Base-by-base conservation (phyloP, 352 stramenopile genomes). In the Globisporangium ultimum region DNA sequence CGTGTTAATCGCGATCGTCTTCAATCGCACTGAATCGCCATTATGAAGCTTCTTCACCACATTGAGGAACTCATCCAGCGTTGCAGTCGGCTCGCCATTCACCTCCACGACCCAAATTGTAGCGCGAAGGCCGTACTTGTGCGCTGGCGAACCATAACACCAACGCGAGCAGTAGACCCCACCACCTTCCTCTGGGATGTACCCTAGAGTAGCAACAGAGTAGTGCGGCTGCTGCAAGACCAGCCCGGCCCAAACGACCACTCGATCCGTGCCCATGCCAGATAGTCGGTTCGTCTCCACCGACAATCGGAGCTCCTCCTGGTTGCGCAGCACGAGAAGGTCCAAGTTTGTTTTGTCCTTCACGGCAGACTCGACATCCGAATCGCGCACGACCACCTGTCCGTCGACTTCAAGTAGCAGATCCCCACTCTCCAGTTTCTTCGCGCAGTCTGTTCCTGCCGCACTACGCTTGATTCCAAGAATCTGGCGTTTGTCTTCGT, bases 61-160 rank as follows among this genome's bases (percentile, higher is more conserved):
- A 14, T 63, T 62, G 42, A 98, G 68, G 56, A 98, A 96, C 52
- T 81, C 80, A 59, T 98, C 86, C 21, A 97, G 61, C 11, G 78
- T 88, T 34, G 70, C 66, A 22, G 89, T 97, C 20, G 78, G 73
- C 36, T 90, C 63, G 8, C 86, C 90, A 58, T 97, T 97, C 40
- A 97, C 85, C 73, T 96, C 86, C 10, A 97, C 78, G 21, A 98
- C 91, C 83, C 87, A 98, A 58, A 93, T 93, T 13, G 88, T 96
- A 11, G 88, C 89, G 21, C 88, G 77, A 24, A 98, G 72, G 2
- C 82, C 87, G 65, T 96, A 97, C 66, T 97, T 97, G 62, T 97
- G 88, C 1, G 87, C 88, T 11, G 90, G 90, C 0, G 86, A 96
- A 17, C 91, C 91, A 65, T 97, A 96, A 54, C 81, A 94, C 91